Evolutionary conservation across 192 early-diverging fungal genomes (phyloP), one percentile per base, ranked within the genome.

Genomic region (Coemansia sp.): DNA sequence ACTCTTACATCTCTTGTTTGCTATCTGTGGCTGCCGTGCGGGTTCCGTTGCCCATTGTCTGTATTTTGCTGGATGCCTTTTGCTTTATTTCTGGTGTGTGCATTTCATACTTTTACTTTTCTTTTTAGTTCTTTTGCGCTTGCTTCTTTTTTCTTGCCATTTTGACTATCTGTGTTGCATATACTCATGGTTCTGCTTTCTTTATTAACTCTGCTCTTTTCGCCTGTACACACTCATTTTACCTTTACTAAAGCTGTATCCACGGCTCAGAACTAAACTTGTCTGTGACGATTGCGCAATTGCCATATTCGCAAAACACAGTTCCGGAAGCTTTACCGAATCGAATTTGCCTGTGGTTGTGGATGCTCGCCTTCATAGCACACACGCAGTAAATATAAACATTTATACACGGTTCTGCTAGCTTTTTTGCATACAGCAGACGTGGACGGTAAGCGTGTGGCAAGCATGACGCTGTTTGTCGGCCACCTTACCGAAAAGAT

Each of bases 391-490:
- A 11, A 1, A 45, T 13, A 45, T 45, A 45, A n/a, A 45, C 41
- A 45, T 4, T n/a, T 45, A 5, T 45, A 16, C 14, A n/a, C 16
- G 41, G 5, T 3, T 45, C 41, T 45, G 41, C 41, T 49, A 19
- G 48, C 13, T 20, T 49, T 20, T 49, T 49, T 18, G 48, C 48
- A 49, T n/a, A 23, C 26, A 18, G n/a, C 26, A 49, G 58, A 43
- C 23, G 45, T 14, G 24, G 4, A 6, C 58, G 27, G 41, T n/a
- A 45, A 45, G 41, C 14, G 13, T 20, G 61, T 35, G 22, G 23
- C 52, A 53, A 41, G 24, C 51, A 57, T 74, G 73, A 75, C 73
- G 18, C 45, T 75, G 55, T 75, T 75, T 65, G 73, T 75, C 54
- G 73, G 68, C 12, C 73, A 75, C 35, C 54, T 75, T 45, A 56